Evolutionary conservation across 331 rosid genomes (phyloP).

Genomic region (Cydonia oblonga): DNA sequence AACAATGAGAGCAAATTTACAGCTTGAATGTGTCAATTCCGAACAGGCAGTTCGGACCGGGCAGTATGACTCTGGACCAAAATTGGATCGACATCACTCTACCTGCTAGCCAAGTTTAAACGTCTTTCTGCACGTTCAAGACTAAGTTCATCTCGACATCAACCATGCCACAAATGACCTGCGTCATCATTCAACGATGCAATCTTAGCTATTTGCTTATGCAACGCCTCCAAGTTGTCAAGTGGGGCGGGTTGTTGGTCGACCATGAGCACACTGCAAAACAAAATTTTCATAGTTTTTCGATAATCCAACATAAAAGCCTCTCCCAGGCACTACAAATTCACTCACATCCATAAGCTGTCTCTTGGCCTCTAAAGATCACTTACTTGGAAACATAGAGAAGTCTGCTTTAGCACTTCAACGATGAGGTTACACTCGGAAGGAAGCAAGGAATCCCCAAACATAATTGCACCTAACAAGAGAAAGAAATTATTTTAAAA

Average conservation of each 20-base stretch:
- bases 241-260: slow-evolving; percentile 81
- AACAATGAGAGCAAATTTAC: background rate
- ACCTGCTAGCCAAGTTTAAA: slow-evolving; percentile 24
- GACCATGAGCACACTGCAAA: slow-evolving; percentile 87
- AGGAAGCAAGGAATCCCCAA: slow-evolving; percentile 86
- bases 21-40: background rate
- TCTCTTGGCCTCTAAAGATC: background rate
- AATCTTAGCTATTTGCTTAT: slow-evolving; percentile 58
- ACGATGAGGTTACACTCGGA: slow-evolving; percentile 89
- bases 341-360: background rate
- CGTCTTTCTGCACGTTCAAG: slow-evolving; percentile 50
- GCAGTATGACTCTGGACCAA: background rate
- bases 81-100: background rate
- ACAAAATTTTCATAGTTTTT: background rate
- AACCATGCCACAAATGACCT: slow-evolving; percentile 50
- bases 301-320: background rate
- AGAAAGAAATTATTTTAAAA: background rate
- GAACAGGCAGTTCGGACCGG: background rate
- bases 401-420: slow-evolving; percentile 74
- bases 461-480: slow-evolving; percentile 83
- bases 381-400: slow-evolving; percentile 84
- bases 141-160: slow-evolving; percentile 34
- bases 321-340: background rate
- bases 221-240: slow-evolving; percentile 73
- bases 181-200: slow-evolving; percentile 21